Conservation (phyloP, 2,329 filamentous ascomycete genomes). For the Fusarium globosum region DNA sequence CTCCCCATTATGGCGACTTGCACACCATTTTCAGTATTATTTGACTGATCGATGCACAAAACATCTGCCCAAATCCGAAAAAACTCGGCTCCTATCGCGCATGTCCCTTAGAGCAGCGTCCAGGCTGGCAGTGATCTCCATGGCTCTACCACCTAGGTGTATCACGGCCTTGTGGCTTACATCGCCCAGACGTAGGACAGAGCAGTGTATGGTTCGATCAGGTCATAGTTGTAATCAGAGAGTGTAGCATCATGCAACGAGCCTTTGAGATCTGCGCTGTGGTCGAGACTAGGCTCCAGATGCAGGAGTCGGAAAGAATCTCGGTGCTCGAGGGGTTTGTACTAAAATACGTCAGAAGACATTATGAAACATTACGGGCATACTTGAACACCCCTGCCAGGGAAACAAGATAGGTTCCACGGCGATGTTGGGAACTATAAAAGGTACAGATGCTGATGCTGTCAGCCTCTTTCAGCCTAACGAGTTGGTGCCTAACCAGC, state of each 20-base stretch:
- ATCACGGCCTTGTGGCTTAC: not conserved
- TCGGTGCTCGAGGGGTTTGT: not conserved
- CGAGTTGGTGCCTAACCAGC: not conserved
- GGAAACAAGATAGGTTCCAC: too few relatives aligned
- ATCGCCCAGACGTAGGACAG: not conserved
- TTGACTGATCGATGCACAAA: not conserved
- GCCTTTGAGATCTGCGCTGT: not conserved
- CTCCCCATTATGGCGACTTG: fast-evolving
- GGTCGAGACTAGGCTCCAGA: not conserved
- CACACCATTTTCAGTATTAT: not conserved
- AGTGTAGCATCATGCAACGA: not conserved
- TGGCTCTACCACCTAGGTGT: not conserved
- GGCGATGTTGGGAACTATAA: fast-evolving
- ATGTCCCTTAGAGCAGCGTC: not conserved
- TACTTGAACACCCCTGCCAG: fast-evolving
- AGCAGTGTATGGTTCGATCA: not conserved
- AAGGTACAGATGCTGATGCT: too few relatives aligned
- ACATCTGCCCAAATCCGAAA: not conserved
- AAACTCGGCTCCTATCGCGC: not conserved
- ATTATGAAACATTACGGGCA: not conserved
- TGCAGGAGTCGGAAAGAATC: not conserved
- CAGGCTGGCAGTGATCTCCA: not conserved
- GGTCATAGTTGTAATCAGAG: not conserved
- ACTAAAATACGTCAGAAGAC: fast-evolving
- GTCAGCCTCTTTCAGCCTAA: not conserved